phyloP scores from a whole-genome alignment of 2,329 filamentous ascomycete species.

The Emydomyces testavorans region DNA sequence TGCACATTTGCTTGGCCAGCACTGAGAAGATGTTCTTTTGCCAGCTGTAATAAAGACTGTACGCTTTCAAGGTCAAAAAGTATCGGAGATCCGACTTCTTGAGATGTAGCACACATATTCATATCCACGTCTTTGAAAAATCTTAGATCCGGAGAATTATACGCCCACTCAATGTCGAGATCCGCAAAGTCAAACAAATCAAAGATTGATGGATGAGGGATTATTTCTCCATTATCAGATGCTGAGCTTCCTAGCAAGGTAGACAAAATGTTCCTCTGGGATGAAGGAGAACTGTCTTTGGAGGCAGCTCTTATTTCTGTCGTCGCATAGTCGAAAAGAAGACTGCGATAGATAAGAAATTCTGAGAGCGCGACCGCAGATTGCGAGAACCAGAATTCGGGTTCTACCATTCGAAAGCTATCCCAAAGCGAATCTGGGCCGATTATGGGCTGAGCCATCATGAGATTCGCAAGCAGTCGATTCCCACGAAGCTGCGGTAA shows the following conservation, averaged over 20 bases:
- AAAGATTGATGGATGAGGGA: conserved; percentile 66
- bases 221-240: conserved; percentile 51
- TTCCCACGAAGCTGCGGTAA: conserved; percentile 68
- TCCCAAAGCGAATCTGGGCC: conserved; percentile 63
- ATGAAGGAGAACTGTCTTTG: conserved; percentile 56
- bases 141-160: conserved; percentile 43
- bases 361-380: conserved; percentile 60
- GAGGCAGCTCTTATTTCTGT: conserved; percentile 71
- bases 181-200: conserved; percentile 89
- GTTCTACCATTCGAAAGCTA: conserved; percentile 46
- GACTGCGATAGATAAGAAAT: conserved; percentile 65
- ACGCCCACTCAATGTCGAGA: conserved; percentile 41
- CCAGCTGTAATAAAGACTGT: conserved; percentile 58
- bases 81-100: conserved; percentile 39
- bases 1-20: conserved; percentile 37
- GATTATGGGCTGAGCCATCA: conserved; percentile 61
- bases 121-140: conserved; percentile 59
- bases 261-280: conserved; percentile 54
- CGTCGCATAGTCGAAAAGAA: conserved; percentile 72
- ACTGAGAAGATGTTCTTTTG: conserved; percentile 26
- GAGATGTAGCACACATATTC: conserved; percentile 50
- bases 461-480: conserved; percentile 67
- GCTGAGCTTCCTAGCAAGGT: conserved; percentile 64
- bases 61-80: conserved; percentile 61
- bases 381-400: conserved; percentile 57